Evolutionary conservation across 2,329 filamentous ascomycete species (phyloP), one percentile per base, ranked within the genome.

Genomic region (Verticillium klebahnii): DNA sequence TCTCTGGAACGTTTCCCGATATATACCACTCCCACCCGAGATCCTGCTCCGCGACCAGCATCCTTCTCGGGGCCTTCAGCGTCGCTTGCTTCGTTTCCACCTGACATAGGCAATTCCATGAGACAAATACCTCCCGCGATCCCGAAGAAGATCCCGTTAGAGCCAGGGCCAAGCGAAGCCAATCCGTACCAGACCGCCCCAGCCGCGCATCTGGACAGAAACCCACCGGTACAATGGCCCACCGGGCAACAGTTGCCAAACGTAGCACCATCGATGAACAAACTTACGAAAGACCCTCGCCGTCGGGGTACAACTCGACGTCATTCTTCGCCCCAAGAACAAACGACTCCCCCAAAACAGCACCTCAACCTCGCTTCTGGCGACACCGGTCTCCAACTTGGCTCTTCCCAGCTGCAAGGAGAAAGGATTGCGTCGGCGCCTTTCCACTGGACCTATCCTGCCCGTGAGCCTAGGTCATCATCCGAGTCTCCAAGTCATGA

Each of bases 61-160:
- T 65, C 63, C 0, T 62, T 61, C 3, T 61, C 63, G 7, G 62
- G 57, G 6, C 57, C 61, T 1, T 50, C 61, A 23, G 23, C 45
- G 2, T 25, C 45, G 2, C 45, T 14, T 5, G 19, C 19, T 14
- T n/a, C n/a, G 8, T 12, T 14, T 50, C 12, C 45, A 9, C n/a
- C 8, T 8, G 19, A 50, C 12, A 6, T 19, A 1, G 17, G 3
- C 5, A 7, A 50, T 11, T 14, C 34, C 2, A 29, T 12, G 32
- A 31, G 9, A 8, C 57, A 19, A 3, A 23, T 14, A 6, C 69
- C 9, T 65, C 70, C 62, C 23, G n/a, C 31, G 1, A 19, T 64
- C n/a, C 57, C 50, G 0, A 23, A n/a, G 9, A 61, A 58, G 7
- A 14, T 45, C 5, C 60, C 62, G 1, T 23, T 58, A 15, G 45